A percentile compares a stretch with the other conserved stretches of the same genome.
Evolutionary conservation across 2,329 filamentous ascomycete species (phyloP).

Genomic region (Moelleriella libera): DNA sequence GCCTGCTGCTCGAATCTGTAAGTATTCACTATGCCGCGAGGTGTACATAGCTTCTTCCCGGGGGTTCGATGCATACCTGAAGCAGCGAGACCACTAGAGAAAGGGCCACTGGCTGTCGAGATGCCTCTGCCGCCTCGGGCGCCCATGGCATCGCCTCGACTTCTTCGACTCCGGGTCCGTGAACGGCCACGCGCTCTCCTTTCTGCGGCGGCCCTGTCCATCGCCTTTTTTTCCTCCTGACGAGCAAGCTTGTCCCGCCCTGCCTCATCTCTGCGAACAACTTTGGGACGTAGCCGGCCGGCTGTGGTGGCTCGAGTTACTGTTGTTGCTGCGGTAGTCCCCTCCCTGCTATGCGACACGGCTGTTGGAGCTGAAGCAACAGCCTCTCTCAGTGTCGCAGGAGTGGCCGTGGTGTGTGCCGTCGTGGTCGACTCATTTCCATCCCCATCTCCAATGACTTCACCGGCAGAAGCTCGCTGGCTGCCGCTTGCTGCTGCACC

Average conservation of each 20-base stretch:
- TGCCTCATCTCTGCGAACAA: conserved; percentile 33
- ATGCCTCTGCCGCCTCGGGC: conserved; percentile 21
- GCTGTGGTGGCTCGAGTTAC: conserved; percentile 19
- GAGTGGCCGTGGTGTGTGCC: conserved; percentile 7
- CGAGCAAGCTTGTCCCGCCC: conserved; percentile 32
- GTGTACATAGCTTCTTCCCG: no score
- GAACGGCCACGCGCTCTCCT: conserved; percentile 22
- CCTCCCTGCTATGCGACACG: neutral
- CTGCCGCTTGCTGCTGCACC: conserved; percentile 12
- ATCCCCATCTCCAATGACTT: conserved; percentile 10
- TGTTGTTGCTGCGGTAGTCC: conserved; percentile 8
- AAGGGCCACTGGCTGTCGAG: conserved; percentile 23
- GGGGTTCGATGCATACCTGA: conserved; percentile 5
- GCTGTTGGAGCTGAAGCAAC: conserved; percentile 6
- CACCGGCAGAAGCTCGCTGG: conserved; percentile 6
- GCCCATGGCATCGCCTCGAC: conserved; percentile 29
- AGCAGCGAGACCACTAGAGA: conserved; percentile 17
- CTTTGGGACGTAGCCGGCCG: conserved; percentile 32
- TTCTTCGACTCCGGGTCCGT: conserved; percentile 25
- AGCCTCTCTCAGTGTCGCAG: conserved; percentile 7
- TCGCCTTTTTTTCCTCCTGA: conserved; percentile 27
- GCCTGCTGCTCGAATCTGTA: conserved; percentile 5
- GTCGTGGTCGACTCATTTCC: conserved; percentile 7
- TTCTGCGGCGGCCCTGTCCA: conserved; percentile 24
- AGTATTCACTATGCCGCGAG: no score